A percentile compares a stretch with the other conserved stretches of the same genome.
Conservation (phyloP, 108 stramenopile species). For the Cylindrotheca closterium region DNA sequence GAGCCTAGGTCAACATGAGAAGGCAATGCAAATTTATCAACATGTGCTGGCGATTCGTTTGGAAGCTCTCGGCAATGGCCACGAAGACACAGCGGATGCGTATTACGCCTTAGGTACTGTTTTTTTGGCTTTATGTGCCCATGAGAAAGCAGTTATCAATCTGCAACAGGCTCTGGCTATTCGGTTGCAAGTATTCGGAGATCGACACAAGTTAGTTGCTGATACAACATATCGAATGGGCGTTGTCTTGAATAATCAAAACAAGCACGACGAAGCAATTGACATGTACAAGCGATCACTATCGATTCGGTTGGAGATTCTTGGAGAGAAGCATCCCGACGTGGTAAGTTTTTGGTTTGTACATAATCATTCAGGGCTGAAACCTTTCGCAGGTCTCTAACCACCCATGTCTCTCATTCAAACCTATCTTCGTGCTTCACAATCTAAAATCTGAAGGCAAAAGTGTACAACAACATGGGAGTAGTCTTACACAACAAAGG, state of each 20-base stretch:
- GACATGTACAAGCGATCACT: conserved; percentile 20
- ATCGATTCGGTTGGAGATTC: conserved; percentile 12
- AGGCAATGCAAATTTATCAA: too few species aligned
- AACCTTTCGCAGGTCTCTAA: too few species aligned
- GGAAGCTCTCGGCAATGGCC: conserved; percentile 26
- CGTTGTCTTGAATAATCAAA: conserved; percentile 15
- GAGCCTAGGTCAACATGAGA: too few species aligned
- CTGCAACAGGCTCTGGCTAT: conserved; percentile 20
- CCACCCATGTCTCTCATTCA: too few species aligned
- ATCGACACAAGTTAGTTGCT: conserved; percentile 23
- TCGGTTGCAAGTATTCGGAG: conserved; percentile 12
- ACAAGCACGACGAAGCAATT: conserved; percentile 16
- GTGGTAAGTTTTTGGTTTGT: too few species aligned
- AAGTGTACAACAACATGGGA: conserved; percentile 30
- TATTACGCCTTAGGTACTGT: conserved; percentile 20
- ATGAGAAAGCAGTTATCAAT: conserved; percentile 16
- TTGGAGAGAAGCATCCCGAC: conserved; percentile 32
- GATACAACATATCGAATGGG: conserved; percentile 18
- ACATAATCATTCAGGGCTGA: too few species aligned
- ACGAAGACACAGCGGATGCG: conserved; percentile 9
- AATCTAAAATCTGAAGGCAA: too few species aligned
- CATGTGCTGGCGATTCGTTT: too few species aligned
- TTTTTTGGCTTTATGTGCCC: conserved; percentile 14
- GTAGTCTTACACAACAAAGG: conserved; percentile 9
- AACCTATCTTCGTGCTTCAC: too few species aligned